Evolutionary conservation across 2,329 filamentous ascomycete species (phyloP).

Genomic region (Diaporthe capsici): DNA sequence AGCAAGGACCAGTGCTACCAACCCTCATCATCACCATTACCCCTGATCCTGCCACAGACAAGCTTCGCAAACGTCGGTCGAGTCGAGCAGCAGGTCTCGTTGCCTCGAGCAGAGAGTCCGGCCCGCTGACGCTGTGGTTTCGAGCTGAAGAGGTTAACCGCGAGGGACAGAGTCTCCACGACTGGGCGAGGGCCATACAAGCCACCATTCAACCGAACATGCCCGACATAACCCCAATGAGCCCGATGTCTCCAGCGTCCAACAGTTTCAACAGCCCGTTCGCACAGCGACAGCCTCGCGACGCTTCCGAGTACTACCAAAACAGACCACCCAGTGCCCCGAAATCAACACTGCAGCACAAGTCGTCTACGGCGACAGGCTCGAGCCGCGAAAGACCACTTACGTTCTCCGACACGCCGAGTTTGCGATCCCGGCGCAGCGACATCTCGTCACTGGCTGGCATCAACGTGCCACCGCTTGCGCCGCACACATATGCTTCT

Average conservation of each 20-base stretch:
- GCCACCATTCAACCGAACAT: constrained; percentile 56
- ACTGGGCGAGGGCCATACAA: constrained; percentile 71
- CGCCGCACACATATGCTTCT: constrained; percentile 64
- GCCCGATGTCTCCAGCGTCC: constrained; percentile 67
- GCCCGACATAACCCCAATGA: constrained; percentile 59
- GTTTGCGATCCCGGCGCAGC: constrained; percentile 73
- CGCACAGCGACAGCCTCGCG: constrained; percentile 54
- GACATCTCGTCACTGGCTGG: constrained; percentile 73
- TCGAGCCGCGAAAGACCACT: constrained; percentile 65
- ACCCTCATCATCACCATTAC: constrained; percentile 71
- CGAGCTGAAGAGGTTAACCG: constrained; percentile 67
- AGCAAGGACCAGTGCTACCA: constrained; percentile 71
- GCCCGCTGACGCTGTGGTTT: constrained; percentile 68
- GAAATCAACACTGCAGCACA: constrained; percentile 60
- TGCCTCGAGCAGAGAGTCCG: constrained; percentile 64
- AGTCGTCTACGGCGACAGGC: constrained; percentile 63
- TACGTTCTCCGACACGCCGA: constrained; percentile 71
- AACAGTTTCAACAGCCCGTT: constrained; percentile 70
- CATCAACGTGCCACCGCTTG: constrained; percentile 54
- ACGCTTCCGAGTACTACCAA: constrained; percentile 57
- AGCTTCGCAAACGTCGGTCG: constrained; percentile 74
- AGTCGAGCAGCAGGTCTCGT: constrained; percentile 71
- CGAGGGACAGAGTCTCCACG: constrained; percentile 62
- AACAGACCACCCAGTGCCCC: constrained; percentile 59
- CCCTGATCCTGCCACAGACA: constrained; percentile 66